Base-by-base conservation (phyloP, 176 grass and related monocot species). In the Otatea glauca region DNA sequence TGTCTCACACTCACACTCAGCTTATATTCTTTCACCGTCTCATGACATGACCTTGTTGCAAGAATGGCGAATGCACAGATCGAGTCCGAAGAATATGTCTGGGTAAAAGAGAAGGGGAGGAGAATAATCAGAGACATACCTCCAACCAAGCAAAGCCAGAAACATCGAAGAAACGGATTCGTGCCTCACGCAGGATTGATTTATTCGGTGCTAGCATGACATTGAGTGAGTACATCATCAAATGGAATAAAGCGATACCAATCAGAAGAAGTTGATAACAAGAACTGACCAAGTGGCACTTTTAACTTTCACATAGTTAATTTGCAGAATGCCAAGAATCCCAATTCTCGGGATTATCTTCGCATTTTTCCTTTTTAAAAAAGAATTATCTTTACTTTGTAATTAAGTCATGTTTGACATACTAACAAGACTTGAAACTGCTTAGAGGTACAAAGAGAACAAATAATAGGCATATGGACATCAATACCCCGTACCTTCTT, bases 11-110 rank as follows among this genome's bases (percentile, higher is more conserved):
- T 23, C 38, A 39, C 39, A 47, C 21, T 11, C 6, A 23, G 88
- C 83, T 78, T 62, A 86, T 73, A 67, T 86, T 66, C 84, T 38
- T 65, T 61, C 67, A 67, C 12, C 11, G 66, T 6, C 55, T 56
- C 55, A 32, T 77, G 75, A 50, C 56, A 74, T 15, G 68, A 73
- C 51, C 13, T 70, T 45, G 70, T 49, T 76, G 77, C 77, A 75
- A 81, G 70, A 24, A 68, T 75, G 78, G 80, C 48, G 44, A 75
- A 27, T 9, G 51, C 69, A 74, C 54, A 35, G 32, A 0, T 58
- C 23, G 29, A 50, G 24, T 64, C n/a, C 63, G 76, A 60, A 75
- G 87, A 59, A 68, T 54, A 43, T 75, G 68, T 51, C 3, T 9
- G n/a, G n/a, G 61, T 27, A 29, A 75, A 50, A 27, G 15, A 34